Evolutionary conservation across 495 filamentous ascomycete genomes (phyloP), one percentile per base, ranked within the genome.

Genomic region (Aspergillus egyptiacus): DNA sequence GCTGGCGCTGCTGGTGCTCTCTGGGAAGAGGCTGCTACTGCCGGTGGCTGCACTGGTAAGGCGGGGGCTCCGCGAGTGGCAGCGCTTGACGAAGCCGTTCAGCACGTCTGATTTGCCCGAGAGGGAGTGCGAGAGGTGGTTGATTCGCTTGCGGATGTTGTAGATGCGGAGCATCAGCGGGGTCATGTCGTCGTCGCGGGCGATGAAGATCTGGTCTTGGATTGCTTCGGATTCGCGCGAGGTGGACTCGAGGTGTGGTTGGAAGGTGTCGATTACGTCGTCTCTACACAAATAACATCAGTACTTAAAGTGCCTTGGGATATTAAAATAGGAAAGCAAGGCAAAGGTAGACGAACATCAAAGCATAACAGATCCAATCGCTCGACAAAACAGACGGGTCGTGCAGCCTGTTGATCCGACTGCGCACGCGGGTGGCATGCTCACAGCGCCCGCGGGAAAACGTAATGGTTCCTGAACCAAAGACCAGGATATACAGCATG

Each of bases 281-380:
- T 97, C 91, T 56, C 85, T 89, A n/a, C 11, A 2, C n/a, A 23
- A 5, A 23, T 2, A n/a, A n/a, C 13, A 48, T 77, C 61, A 41
- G 40, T n/a, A n/a, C n/a, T n/a, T n/a, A 39, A 33, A 13, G 19
- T 45, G 35, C 18, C 32, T 33, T 37, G 8, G 3, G 27, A 15
- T 15, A 40, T 1, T 27, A 32, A 19, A 8, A 10, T 13, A 3
- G 69, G 33, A 28, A 28, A 38, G 15, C 31, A 19, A 20, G 24
- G 15, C 1, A 19, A 15, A n/a, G 33, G 9, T 28, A 8, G 25
- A 68, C 82, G 71, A 74, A 89, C 86, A 97, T 94, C 59, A 97
- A 71, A 15, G 91, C 91, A 61, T 97, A 97, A 66, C 93, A 96
- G 58, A 97, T 88, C 91, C 91, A 97, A 63, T 96, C 91, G 55